Percentiles rank a stretch among this genome's conserved stretches.
phyloP scores from a whole-genome alignment of 2,329 filamentous ascomycete species.

The Helminthosporium solani region DNA sequence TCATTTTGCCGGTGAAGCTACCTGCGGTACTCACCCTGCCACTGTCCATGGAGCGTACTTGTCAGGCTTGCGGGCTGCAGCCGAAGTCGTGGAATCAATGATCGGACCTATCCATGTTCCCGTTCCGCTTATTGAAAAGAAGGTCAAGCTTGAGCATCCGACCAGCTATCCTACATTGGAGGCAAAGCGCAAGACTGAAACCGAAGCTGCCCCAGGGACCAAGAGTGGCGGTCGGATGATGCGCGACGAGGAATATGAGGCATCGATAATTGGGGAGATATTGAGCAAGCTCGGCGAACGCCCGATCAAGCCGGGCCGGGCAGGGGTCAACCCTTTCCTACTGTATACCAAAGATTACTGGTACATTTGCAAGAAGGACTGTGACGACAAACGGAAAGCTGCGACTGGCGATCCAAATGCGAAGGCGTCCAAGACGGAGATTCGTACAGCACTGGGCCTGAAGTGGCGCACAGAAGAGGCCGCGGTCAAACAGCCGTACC shows the following conservation, averaged over 20 bases:
- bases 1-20: slow-evolving; percentile 95
- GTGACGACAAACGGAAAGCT: slow-evolving; percentile 65
- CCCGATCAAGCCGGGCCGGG: slow-evolving; percentile 69
- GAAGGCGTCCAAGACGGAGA: slow-evolving; percentile 69
- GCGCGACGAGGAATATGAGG: slow-evolving; percentile 53
- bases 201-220: slow-evolving; percentile 14
- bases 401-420: slow-evolving; percentile 66
- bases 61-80: slow-evolving; percentile 85
- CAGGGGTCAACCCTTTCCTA: slow-evolving; percentile 81
- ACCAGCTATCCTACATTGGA: slow-evolving; percentile 14
- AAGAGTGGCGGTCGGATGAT: slow-evolving; percentile 26
- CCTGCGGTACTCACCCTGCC: slow-evolving; percentile 90
- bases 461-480: slow-evolving; percentile 82
- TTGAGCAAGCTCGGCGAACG: slow-evolving; percentile 68
- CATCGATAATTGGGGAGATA: slow-evolving; percentile 58
- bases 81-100: slow-evolving; percentile 78
- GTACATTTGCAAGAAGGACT: slow-evolving; percentile 63
- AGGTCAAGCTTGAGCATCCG: slow-evolving; percentile 42
- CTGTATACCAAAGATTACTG: slow-evolving; percentile 80
- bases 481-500: slow-evolving; percentile 73
- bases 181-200: slow-evolving; percentile 26
- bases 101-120: slow-evolving; percentile 77
- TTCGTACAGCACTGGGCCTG: slow-evolving; percentile 79
- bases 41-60: slow-evolving; percentile 97
- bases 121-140: slow-evolving; percentile 70